A percentile compares a stretch with the other conserved stretches of the same genome.
Conservation (phyloP, 805 yeast species). For the Isabelozyma pseudorhagii region DNA sequence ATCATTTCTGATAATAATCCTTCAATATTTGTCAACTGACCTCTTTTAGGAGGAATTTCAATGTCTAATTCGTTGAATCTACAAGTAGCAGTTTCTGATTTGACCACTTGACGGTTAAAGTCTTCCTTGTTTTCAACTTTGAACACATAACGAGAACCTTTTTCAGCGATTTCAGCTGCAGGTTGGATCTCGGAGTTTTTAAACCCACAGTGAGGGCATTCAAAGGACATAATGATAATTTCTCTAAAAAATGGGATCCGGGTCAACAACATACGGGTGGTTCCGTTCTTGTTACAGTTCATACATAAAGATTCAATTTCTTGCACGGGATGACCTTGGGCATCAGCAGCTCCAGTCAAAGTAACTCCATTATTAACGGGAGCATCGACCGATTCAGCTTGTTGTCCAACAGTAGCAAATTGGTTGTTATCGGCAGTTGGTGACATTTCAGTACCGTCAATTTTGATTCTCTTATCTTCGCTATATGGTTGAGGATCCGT, state of each 20-base stretch:
- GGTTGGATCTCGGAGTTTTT: conserved; percentile 92
- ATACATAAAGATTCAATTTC: conserved; percentile 93
- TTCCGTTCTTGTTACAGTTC: conserved; percentile 88
- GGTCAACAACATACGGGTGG: conserved; percentile 79
- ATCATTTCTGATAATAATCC: conserved; percentile 84
- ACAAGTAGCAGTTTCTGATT: conserved; percentile 81
- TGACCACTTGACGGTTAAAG: conserved; percentile 86
- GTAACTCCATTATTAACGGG: conserved; percentile 43
- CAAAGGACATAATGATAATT: conserved; percentile 89
- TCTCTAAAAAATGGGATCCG: conserved; percentile 90
- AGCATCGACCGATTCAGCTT: conserved; percentile 28
- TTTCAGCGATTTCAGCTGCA: conserved; percentile 88
- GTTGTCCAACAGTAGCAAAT: conserved; percentile 38
- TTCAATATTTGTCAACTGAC: conserved; percentile 89
- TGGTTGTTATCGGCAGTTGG: conserved; percentile 10
- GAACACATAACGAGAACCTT: conserved; percentile 73
- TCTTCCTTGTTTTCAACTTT: conserved; percentile 68
- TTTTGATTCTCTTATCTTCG: conserved; percentile 7
- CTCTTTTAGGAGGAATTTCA: conserved; percentile 93
- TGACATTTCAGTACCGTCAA: conserved; percentile 6
- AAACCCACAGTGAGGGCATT: conserved; percentile 91
- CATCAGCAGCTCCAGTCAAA: conserved; percentile 75
- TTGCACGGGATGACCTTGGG: conserved; percentile 91
- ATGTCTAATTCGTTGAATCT: conserved; percentile 80
- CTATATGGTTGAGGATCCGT: conserved; percentile 7